Evolutionary conservation across 2,329 filamentous ascomycete species (phyloP).

Genomic region (Nemania sp.): DNA sequence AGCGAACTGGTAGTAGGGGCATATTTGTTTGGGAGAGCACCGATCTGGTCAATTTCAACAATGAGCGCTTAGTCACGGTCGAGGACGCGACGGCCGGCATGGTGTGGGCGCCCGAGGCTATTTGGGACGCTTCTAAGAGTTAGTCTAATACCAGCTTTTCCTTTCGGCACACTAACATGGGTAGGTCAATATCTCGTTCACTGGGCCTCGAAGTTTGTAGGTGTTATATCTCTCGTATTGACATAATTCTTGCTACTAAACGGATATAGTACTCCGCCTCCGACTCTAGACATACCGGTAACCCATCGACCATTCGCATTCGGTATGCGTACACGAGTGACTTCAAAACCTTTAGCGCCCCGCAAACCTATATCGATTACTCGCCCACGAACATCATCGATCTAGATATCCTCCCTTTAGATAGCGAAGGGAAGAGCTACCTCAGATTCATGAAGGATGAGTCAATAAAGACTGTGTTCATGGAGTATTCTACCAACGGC

Average conservation of each 20-base stretch:
- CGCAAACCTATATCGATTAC: conserved; percentile 63
- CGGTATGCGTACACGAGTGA: conserved; percentile 68
- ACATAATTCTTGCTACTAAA: not conserved
- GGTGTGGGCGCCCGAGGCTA: conserved; percentile 69
- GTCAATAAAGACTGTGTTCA: conserved; percentile 63
- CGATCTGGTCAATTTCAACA: conserved; percentile 62
- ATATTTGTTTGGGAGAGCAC: conserved; percentile 68
- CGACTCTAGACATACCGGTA: conserved; percentile 62
- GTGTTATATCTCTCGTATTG: conserved; percentile 30
- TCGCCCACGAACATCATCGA: conserved; percentile 64
- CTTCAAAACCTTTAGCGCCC: conserved; percentile 64
- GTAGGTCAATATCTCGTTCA: conserved; percentile 59
- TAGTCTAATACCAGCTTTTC: conserved; percentile 16
- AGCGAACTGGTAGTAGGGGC: conserved; percentile 62
- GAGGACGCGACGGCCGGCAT: conserved; percentile 67
- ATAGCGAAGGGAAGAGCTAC: conserved; percentile 56
- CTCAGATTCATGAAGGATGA: conserved; percentile 69
- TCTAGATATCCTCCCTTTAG: conserved; percentile 66
- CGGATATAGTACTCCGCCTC: conserved; percentile 57
- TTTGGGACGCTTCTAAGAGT: conserved; percentile 62
- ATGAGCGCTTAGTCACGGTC: conserved; percentile 62
- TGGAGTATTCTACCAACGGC: conserved; percentile 61
- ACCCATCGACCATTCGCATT: conserved; percentile 59
- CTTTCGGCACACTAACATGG: conserved; percentile 20
- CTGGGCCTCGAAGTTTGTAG: conserved; percentile 62